Evolutionary conservation across 2,329 filamentous ascomycete genomes (phyloP).

Genomic region (Colletotrichum coccodes): DNA sequence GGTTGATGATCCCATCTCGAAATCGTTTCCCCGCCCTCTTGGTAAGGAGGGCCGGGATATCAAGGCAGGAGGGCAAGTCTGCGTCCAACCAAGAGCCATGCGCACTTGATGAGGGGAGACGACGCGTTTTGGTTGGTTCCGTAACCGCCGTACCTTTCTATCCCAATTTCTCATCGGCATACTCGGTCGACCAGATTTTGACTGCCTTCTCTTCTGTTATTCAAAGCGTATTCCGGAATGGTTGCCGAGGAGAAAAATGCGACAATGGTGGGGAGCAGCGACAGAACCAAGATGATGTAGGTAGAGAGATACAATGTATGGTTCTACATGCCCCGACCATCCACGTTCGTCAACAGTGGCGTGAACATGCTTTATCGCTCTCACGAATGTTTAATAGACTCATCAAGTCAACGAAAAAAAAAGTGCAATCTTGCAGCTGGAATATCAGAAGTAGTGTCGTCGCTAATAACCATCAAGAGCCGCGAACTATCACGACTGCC

Average conservation of each 20-base stretch:
- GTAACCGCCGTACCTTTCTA: constrained; percentile 3
- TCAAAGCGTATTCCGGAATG: neutral
- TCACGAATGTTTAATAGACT: neutral
- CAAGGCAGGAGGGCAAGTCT: too few relatives aligned
- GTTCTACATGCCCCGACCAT: neutral
- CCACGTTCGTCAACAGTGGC: neutral
- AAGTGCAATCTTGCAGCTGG: too few relatives aligned
- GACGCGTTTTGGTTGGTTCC: constrained; percentile 14
- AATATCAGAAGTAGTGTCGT: too few relatives aligned
- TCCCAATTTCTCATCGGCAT: neutral
- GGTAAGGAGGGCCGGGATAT: neutral
- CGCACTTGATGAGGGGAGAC: neutral
- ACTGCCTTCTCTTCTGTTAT: neutral
- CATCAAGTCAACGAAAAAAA: neutral
- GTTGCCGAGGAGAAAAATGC: neutral
- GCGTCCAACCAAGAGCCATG: neutral
- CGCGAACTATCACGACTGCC: neutral
- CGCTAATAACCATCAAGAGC: neutral
- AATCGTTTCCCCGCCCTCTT: neutral
- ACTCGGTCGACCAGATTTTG: neutral
- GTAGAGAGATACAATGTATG: neutral
- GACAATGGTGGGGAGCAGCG: too few relatives aligned
- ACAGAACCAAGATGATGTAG: too few relatives aligned
- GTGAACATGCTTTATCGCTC: neutral
- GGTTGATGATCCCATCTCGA: neutral